Conservation (phyloP, 176 grass and related monocot genomes). For the Otatea glauca region DNA sequence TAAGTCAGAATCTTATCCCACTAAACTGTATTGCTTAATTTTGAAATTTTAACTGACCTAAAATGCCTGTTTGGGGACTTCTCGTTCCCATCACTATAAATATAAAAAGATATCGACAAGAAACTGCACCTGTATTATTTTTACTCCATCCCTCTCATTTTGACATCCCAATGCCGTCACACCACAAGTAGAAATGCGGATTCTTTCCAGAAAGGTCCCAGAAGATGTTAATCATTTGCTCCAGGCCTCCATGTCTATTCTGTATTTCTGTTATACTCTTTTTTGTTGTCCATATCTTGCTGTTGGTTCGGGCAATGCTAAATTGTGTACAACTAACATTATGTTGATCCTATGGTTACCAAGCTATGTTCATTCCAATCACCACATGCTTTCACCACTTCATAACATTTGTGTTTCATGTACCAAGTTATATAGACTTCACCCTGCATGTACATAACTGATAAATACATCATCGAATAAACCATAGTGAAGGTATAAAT, state of each 20-base stretch:
- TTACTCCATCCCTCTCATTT: neutral
- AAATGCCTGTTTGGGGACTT: neutral
- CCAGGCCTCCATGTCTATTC: neutral
- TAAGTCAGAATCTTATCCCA: neutral
- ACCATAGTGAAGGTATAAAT: neutral
- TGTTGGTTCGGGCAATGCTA: neutral
- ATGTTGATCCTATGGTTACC: slow-evolving; percentile 16
- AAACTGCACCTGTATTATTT: neutral
- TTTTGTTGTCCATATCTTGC: neutral
- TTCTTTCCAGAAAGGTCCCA: neutral
- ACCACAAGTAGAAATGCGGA: neutral
- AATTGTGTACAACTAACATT: slow-evolving; percentile 23
- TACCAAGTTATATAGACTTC: neutral
- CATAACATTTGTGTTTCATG: neutral
- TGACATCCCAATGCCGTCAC: neutral
- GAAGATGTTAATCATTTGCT: neutral
- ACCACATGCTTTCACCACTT: neutral
- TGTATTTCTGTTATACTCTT: neutral
- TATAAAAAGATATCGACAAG: neutral
- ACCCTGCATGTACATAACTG: slow-evolving; percentile 7
- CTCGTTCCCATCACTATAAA: neutral
- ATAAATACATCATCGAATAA: slow-evolving; percentile 13
- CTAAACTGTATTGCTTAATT: neutral
- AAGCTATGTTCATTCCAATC: neutral
- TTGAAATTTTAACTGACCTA: neutral